Evolutionary conservation across 1,284 basidiomycete genomes (phyloP).

Genomic region (Pseudozyma sp.): DNA sequence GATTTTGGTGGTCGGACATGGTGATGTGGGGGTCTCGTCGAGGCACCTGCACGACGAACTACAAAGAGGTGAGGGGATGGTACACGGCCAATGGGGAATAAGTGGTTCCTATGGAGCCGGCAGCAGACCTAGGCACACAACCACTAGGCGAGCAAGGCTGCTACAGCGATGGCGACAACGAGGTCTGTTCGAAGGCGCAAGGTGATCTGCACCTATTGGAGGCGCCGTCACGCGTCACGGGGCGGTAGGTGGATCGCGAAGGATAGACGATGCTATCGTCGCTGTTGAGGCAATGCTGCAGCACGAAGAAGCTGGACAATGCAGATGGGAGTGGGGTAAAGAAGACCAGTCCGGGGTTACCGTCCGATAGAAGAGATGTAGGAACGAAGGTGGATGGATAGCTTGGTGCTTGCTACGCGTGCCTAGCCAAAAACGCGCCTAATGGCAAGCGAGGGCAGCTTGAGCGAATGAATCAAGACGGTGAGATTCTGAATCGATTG

Average conservation of each 20-base stretch:
- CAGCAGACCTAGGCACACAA: no score
- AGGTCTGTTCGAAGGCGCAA: not conserved
- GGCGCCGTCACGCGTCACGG: not conserved
- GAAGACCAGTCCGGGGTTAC: constrained; percentile 26
- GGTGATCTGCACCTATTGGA: constrained; percentile 4
- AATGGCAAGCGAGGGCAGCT: not conserved
- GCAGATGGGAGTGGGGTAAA: constrained; percentile 10
- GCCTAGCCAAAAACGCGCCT: not conserved
- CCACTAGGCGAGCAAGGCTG: not conserved
- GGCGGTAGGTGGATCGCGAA: not conserved
- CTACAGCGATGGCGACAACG: not conserved
- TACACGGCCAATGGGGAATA: no score
- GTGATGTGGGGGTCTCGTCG: not conserved
- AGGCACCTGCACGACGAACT: not conserved
- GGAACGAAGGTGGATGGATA: constrained; percentile 14
- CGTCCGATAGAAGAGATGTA: constrained; percentile 24
- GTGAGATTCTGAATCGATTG: no score
- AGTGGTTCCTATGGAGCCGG: no score
- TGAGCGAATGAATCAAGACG: not conserved
- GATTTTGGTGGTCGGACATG: constrained; percentile 47
- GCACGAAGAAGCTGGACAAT: constrained; percentile 16
- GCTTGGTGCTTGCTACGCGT: not conserved
- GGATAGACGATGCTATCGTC: not conserved
- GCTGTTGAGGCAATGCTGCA: constrained; percentile 13
- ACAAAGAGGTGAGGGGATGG: no score